Conservation (phyloP, 2,329 filamentous ascomycete genomes). For the Penicillium rolfsii region DNA sequence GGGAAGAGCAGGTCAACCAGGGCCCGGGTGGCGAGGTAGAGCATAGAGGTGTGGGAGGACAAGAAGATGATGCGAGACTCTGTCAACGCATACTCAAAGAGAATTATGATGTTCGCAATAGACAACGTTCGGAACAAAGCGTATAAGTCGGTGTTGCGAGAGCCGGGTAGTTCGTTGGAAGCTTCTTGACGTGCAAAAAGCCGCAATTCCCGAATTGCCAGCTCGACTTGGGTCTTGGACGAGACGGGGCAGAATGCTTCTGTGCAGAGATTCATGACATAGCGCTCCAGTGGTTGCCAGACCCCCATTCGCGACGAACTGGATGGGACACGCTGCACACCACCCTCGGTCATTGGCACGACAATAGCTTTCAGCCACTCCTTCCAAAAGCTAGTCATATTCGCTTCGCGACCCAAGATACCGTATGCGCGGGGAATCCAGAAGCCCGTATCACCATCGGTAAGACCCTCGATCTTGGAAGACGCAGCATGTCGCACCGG, state of each 20-base stretch:
- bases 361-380: conserved; percentile 93
- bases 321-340: conserved; percentile 77
- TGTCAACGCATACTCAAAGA: conserved; percentile 90
- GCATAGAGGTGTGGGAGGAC: conserved; percentile 94
- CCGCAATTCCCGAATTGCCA: conserved; percentile 84
- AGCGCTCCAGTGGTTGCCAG: conserved; percentile 95
- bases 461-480: conserved; percentile 95
- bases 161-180: conserved; percentile 87
- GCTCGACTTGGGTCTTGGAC: conserved; percentile 93
- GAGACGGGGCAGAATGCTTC: conserved; percentile 90
- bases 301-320: conserved; percentile 88
- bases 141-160: conserved; percentile 88
- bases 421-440: conserved; percentile 96
- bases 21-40: conserved; percentile 90
- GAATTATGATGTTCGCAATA: conserved; percentile 85
- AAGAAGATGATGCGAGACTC: conserved; percentile 96
- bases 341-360: conserved; percentile 94
- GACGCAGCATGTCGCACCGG: conserved; percentile 92
- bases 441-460: conserved; percentile 90
- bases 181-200: conserved; percentile 94
- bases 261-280: conserved; percentile 94
- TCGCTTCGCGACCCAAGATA: conserved; percentile 80
- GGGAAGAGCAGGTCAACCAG: conserved; percentile 84
- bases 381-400: conserved; percentile 92
- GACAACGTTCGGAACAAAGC: conserved; percentile 88